Evolutionary conservation across 768 basidiomycete species (phyloP).

Genomic region (Dentipellis sp.): DNA sequence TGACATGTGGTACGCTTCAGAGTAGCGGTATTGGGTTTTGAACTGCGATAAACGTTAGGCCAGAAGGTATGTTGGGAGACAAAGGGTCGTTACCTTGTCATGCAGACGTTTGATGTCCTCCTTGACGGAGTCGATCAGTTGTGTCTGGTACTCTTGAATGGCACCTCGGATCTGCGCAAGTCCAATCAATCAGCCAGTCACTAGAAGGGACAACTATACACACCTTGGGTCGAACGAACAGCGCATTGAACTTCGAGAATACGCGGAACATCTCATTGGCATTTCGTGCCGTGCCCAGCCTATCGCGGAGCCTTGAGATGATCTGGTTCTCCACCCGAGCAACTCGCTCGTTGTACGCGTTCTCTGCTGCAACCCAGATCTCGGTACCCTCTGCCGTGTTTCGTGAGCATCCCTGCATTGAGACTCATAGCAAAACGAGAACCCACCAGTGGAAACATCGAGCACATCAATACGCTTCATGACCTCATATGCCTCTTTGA

Average conservation of each 20-base stretch:
- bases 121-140: conserved; percentile 97
- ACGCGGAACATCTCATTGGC: conserved; percentile 99
- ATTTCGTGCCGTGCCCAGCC: conserved; percentile 90
- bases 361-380: conserved; percentile 96
- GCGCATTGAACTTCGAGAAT: conserved; percentile 95
- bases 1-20: conserved; percentile 96
- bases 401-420: conserved; percentile 1
- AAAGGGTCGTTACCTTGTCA: conserved; percentile 53
- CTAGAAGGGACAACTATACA: conserved; percentile 3
- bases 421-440: not conserved
- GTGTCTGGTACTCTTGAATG: conserved; percentile 98
- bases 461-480: conserved; percentile 94
- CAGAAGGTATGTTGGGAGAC: not conserved
- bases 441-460: conserved; percentile 83
- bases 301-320: conserved; percentile 84
- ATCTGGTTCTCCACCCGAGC: conserved; percentile 98
- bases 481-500: conserved; percentile 93
- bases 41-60: conserved; percentile 38
- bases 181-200: not conserved
- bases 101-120: conserved; percentile 95
- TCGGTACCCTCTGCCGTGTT: conserved; percentile 75
- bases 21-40: conserved; percentile 92
- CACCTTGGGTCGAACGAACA: conserved; percentile 95
- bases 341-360: conserved; percentile 95
- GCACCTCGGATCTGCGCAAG: conserved; percentile 79